phyloP scores from a whole-genome alignment of 192 early-diverging fungal species.

The Phycomyces blakesleeanus region DNA sequence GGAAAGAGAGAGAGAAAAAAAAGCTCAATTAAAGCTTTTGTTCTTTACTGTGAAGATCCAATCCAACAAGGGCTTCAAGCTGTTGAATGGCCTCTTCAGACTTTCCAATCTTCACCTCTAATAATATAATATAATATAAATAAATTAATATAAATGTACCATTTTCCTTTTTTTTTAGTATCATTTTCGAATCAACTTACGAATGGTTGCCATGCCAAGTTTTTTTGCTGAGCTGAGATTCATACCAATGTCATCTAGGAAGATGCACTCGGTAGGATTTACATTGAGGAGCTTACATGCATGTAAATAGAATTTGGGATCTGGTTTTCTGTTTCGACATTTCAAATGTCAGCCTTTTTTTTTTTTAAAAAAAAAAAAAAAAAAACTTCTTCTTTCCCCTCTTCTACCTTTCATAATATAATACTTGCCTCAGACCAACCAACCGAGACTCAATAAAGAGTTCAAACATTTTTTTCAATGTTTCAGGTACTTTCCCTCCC shows the following conservation, averaged over 20 bases:
- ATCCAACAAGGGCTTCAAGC: constrained; percentile 40
- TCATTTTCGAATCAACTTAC: too few relatives aligned
- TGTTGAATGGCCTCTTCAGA: constrained; percentile 46
- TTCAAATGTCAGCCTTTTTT: too few relatives aligned
- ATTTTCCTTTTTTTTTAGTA: too few relatives aligned
- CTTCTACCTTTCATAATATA: too few relatives aligned
- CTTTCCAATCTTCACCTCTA: constrained; percentile 47
- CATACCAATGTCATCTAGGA: constrained; percentile 83
- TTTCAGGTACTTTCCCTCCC: constrained; percentile 28
- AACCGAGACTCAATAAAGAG: constrained; percentile 72
- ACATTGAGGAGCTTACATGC: constrained; percentile 72
- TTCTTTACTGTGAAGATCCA: constrained; percentile 20
- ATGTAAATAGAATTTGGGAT: constrained; percentile 65
- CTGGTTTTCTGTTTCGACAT: constrained; percentile 86
- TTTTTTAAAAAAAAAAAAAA: too few relatives aligned
- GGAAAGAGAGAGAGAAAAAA: too few relatives aligned
- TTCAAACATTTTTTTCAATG: constrained; percentile 59
- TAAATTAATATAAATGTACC: too few relatives aligned
- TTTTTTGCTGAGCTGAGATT: constrained; percentile 69
- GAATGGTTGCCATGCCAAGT: constrained; percentile 70
- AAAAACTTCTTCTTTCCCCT: too few relatives aligned
- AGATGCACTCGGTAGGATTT: constrained; percentile 62
- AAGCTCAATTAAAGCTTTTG: not conserved
- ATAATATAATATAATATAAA: constrained; percentile 10
- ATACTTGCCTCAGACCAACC: constrained; percentile 65